phyloP scores from a whole-genome alignment of 495 filamentous ascomycete species.

The Articulospora tetracladia region DNA sequence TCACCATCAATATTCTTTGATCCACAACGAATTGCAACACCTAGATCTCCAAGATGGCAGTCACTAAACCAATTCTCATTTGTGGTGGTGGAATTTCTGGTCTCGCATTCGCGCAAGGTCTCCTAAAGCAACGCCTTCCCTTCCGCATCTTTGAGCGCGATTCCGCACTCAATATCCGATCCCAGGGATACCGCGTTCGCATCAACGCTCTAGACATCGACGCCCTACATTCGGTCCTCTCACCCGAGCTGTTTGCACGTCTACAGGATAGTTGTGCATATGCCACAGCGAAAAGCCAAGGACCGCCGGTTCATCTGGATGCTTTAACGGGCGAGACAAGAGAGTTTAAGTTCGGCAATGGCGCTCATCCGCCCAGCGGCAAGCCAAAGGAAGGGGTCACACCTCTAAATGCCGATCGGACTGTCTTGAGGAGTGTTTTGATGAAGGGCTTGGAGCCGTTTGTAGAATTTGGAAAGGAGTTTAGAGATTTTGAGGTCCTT shows the following conservation, averaged over 20 bases:
- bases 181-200: slow-evolving; percentile 27
- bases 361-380: neutral
- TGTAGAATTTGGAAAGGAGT: slow-evolving; percentile 39
- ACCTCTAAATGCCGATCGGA: slow-evolving; percentile 24
- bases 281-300: neutral
- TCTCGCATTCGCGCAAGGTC: slow-evolving; percentile 49
- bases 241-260: slow-evolving; percentile 16
- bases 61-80: slow-evolving; percentile 31
- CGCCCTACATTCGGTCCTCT: slow-evolving; percentile 24
- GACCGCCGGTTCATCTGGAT: neutral
- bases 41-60: neutral
- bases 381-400: neutral
- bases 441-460: slow-evolving; percentile 29
- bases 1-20: too few species aligned
- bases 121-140: slow-evolving; percentile 42
- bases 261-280: neutral
- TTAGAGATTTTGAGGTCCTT: slow-evolving; percentile 34
- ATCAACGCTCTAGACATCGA: slow-evolving; percentile 30
- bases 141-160: slow-evolving; percentile 50
- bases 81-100: slow-evolving; percentile 52
- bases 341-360: neutral
- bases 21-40: neutral
- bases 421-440: slow-evolving; percentile 24
- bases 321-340: neutral
- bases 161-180: slow-evolving; percentile 3